Evolutionary conservation across 352 stramenopile species (phyloP), one percentile per base, ranked within the genome.

Genomic region (Phytophthora citricola): DNA sequence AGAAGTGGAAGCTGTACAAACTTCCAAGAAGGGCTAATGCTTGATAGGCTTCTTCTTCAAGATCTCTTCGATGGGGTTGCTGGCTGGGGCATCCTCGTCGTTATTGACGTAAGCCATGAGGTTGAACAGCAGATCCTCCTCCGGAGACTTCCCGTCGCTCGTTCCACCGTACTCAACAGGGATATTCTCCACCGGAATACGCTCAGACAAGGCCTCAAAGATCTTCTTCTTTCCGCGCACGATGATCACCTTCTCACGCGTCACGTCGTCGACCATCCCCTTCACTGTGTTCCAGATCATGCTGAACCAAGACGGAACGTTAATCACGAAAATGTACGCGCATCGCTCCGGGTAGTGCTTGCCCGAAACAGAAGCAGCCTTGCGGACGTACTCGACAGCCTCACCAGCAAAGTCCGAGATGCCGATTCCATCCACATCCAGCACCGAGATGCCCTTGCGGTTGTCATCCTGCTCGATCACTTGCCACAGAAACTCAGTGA

Each of bases 271-370:
- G 26, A 98, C 76, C 71, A 98, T 83, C 5, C 86, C 91, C 72
- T 97, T 95, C 47, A 98, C 86, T 11, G 95, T 81, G 70, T 97
- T 97, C 82, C 95, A 98, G 46, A 98, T 81, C 43, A 90, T 83
- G 56, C 86, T 90, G 70, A 98, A 98, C 95, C 95, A 98, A 43
- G 81, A 94, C 12, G 95, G 95, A 32, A 97, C 91, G 75, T 98
- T 98, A 59, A 98, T 90, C 29, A 98, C 79, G 22, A 98, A 91
- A 49, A 97, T 98, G 66, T 95, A 97, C 58, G 95, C 89, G 38
- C 89, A 97, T 17, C 95, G 84, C 69, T 98, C 89, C 1, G 95
- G 95, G 71, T 98, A 98, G 73, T 98, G 93, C 44, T 85, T 85
- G 27, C 91, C 91, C 41, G 96, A 97, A 31, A 97, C 73, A 0